These are phyloP conservation scores for Botrytis sinoallii DNA, from an alignment of 2,329 filamentous ascomycete genomes.

Conservation along the genomic window DNA sequence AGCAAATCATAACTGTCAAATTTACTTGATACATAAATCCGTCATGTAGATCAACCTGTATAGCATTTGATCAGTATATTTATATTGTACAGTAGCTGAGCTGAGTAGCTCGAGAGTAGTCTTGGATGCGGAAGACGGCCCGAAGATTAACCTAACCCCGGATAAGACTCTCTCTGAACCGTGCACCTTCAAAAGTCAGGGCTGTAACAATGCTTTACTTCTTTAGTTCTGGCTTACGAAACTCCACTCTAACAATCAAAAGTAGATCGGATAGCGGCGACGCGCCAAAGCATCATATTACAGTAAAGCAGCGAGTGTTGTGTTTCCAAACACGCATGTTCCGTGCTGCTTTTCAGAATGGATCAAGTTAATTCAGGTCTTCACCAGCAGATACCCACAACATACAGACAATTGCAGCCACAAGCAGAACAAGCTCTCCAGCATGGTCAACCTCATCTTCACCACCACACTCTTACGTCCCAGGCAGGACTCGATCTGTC, in stretches of 20 bases:
- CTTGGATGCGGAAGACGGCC: neutral
- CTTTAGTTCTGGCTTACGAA: slow-evolving; percentile 12
- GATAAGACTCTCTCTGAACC: neutral
- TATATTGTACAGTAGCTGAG: neutral
- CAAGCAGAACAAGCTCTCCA: slow-evolving; percentile 37
- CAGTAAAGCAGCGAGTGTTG: slow-evolving; percentile 34
- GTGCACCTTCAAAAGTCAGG: neutral
- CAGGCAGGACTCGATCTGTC: slow-evolving; percentile 42
- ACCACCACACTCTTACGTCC: slow-evolving; percentile 38
- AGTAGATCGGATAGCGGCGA: slow-evolving; percentile 10
- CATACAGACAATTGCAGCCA: slow-evolving; percentile 36
- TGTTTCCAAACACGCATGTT: slow-evolving; percentile 25
- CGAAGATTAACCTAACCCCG: neutral
- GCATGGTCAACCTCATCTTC: slow-evolving; percentile 36
- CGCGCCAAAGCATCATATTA: slow-evolving; percentile 25
- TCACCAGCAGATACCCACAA: slow-evolving; percentile 35
- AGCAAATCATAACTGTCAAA: neutral
- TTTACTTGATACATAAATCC: neutral
- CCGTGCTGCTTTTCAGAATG: slow-evolving; percentile 32
- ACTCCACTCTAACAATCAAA: slow-evolving; percentile 8
- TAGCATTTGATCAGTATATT: neutral
- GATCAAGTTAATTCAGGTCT: slow-evolving; percentile 33
- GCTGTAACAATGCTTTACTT: slow-evolving; percentile 8
- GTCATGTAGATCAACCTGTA: neutral
- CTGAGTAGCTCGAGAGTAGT: neutral